Evolutionary conservation across 2,329 filamentous ascomycete genomes (phyloP), one percentile per base, ranked within the genome.

Genomic region (Stemphylium vesicarium): DNA sequence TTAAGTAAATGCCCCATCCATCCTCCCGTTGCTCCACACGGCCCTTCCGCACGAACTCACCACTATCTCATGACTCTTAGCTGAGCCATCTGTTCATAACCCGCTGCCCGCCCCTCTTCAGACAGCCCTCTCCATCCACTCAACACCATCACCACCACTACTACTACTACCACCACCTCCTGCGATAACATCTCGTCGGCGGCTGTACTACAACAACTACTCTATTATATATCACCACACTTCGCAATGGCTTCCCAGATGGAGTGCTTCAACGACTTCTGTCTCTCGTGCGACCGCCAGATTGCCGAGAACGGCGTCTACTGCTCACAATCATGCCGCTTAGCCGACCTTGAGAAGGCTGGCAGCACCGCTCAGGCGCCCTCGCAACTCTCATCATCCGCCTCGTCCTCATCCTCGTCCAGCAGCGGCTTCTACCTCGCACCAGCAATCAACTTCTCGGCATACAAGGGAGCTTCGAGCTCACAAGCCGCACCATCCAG

Each of bases 231-330:
- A 37, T 46, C 22, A 44, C 32, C 16, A 50, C 50, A 13, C 29
- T n/a, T 47, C 39, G 29, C 61, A 52, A 77, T 77, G 75, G 65
- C 75, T 65, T 73, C 73, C 61, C 70, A 76, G 48, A 81, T 82
- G 78, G 79, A 81, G 71, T 96, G 93, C 92, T 90, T 90, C 69
- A 91, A 90, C 77, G 89, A 96, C 78, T 96, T 92, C 85, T 97
- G 93, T 83, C 87, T 97, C 68, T 88, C 90, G 80, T 97, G 93
- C 82, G 93, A 97, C 80, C 89, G 89, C 79, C 91, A 96, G 79
- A 92, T 90, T 57, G 85, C 90, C 52, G 75, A 78, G 57, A 88
- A 88, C 59, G 88, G 88, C 62, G 87, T 90, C 63, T 96, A 96
- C 83, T 97, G 93, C 84, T 96, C 92, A 41, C 92, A 97, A 79